Evolutionary conservation across 306 rosid genomes (phyloP), one percentile per base, ranked within the genome.

Genomic region (Rubus parviflorus): DNA sequence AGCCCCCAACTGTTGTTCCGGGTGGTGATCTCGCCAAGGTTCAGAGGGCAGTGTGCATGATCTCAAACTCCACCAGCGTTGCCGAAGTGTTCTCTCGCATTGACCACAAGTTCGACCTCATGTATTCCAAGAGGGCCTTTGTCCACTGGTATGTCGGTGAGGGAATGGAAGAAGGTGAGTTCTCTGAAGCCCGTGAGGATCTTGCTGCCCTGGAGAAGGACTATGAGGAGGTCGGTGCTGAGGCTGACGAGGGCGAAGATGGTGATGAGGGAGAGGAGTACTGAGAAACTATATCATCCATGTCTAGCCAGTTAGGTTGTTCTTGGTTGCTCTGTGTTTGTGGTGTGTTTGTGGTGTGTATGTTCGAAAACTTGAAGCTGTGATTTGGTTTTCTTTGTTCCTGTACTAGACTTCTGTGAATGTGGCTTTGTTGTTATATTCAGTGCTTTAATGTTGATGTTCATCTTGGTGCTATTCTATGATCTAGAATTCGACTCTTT

Each of bases 91-190:
- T 91, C 88, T 89, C 92, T 0, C 90, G 92, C 62, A 91, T 91
- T 49, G 97, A 91, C 78, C 94, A 89, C 87, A 91, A 91, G 73
- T 89, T 91, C 14, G 97, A 91, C 61, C 94, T 91, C 38, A 91
- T 91, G 94, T 91, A 91, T 75, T 88, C 97, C 13, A 89, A 91
- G 90, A 86, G 97, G 68, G 97, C 97, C 4, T 91, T 91, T 9
- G 92, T 91, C 54, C 97, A 91, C 87, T 91, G 92, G 94, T 91
- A 91, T n/a, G 94, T 91, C 17, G 97, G 94, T 46, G 92, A 91
- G 90, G 94, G 97, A 10, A 89, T 91, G 97, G 97, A 91, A 82
- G 97, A 89, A 76, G 97, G 97, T 49, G 97, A 91, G 74, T 91
- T 91, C 87, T 91, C 97, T 0, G 93, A 91, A 75, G 97, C 97